Base-by-base conservation (phyloP, 106 monocot species). In the Amphibolis antarctica region DNA sequence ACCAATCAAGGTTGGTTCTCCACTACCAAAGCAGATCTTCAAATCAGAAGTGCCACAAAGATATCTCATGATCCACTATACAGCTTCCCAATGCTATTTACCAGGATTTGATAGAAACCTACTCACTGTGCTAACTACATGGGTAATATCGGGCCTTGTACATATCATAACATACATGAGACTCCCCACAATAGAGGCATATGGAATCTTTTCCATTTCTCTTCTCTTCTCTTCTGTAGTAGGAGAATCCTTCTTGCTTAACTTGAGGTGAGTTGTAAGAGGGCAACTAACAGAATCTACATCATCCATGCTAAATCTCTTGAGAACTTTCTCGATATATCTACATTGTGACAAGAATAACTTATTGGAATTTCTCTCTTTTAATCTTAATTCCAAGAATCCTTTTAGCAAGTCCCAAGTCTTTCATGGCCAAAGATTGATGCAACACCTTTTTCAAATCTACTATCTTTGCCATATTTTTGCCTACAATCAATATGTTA, bases 121-220 rank as follows among this genome's bases (percentile, higher is more conserved):
- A 14, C 70, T 61, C 11, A 62, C 49, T 0, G 61, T 44, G 24
- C 61, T 29, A 42, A 62, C 36, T 14, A 42, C 49, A 52, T 70
- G 42, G 6, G 31, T 9, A 0, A 70, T 42, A 13, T 62, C 52
- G 4, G 59, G 70, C 21, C 55, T 61, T 24, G 61, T 70, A 21
- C 70, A 70, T 17, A 70, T 31, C 51, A 62, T 61, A 29, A 51
- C 28, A 51, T 70, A 70, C 70, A 70, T 70, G 15, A 52, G 21
- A 70, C 62, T 31, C 9, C 61, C 61, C 2, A 62, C 22, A 17
- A 26, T 20, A 10, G 47, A 64, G 12, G 47, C 45, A 49, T 64
- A 70, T n/a, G 42, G 52, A 4, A 70, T 42, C 22, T 23, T 51
- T 12, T 60, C 0, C 23, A 52, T 70, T 1, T 42, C 29, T 5